Base-by-base conservation (phyloP, 805 yeast genomes). In the Kregervanrija pseudodelftensis region DNA sequence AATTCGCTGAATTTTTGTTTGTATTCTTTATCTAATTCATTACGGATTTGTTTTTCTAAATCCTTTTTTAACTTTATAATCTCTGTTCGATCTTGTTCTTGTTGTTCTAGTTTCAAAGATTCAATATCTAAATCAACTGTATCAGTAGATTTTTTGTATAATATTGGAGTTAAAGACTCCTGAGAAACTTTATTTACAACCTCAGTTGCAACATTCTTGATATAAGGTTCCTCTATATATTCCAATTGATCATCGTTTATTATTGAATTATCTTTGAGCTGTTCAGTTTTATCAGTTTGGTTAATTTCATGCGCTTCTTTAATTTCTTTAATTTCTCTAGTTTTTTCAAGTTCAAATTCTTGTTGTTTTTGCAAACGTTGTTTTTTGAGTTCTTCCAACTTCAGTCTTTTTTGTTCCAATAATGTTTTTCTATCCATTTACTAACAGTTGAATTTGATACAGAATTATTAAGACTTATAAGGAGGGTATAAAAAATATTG, bases 391-490 rank as follows among this genome's bases (percentile, higher is more conserved):
- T 74, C 77, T 31, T 75, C 76, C 32, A 80, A 58, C 43, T 71
- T 67, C 38, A 67, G 72, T 45, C 69, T 64, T 50, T 79, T 77
- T 43, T 74, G 76, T 53, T 79, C 83, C 37, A 80, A 36, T 2
- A 56, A 44, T 8, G 58, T 52, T 41, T 53, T 55, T 15, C 60
- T 47, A 30, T 60, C 60, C 65, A 62, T 60, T 32, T 12, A 10
- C 11, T 33, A 7, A 5, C 7, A 22, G 7, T 22, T 7, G 7
- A 22, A 7, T 22, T 22, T 22, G 28, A 7, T 22, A 22, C 28
- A 22, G 7, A 22, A 4, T 22, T 22, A 8, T 5, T 22, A 22
- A 22, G 28, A 22, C 8, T 22, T 22, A 7, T 22, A 7, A 22
- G 28, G 28, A 22, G 8, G 28, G 28, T 22, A 17, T 4, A 22